These are phyloP conservation scores for Arthrocladium fulminans DNA, from an alignment of 2,329 filamentous ascomycete species.

Conservation along the genomic window DNA sequence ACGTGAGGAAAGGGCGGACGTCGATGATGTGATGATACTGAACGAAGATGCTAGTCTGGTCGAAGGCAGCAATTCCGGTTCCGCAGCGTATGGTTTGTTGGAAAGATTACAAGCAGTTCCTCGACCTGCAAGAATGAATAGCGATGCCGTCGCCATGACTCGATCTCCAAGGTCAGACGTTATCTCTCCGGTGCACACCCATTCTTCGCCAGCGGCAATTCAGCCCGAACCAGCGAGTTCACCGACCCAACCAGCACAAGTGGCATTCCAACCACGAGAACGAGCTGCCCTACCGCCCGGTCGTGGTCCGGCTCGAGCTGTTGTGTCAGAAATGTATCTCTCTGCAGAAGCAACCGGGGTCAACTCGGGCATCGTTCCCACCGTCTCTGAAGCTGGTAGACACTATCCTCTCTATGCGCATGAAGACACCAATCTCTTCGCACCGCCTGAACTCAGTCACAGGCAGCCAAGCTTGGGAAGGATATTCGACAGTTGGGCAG, in stretches of 20 bases:
- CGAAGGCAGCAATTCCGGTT: constrained; percentile 29
- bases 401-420: constrained; percentile 19
- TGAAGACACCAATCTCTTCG: constrained; percentile 18
- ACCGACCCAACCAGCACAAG: background rate
- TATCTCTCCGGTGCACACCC: constrained; percentile 10
- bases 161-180: constrained; percentile 1
- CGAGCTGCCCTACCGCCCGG: background rate
- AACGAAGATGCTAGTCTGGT: constrained; percentile 32
- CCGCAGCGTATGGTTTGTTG: constrained; percentile 31
- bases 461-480: background rate
- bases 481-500: background rate
- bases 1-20: constrained; percentile 29
- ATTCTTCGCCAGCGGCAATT: constrained; percentile 9
- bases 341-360: constrained; percentile 18
- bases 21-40: constrained; percentile 31
- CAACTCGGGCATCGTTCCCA: constrained; percentile 14
- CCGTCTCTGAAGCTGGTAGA: constrained; percentile 17
- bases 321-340: constrained; percentile 22
- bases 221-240: background rate
- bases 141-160: constrained; percentile 1
- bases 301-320: constrained; percentile 13
- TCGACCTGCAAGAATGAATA: constrained; percentile 8
- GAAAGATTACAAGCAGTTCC: constrained; percentile 25
- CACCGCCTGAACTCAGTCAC: background rate
- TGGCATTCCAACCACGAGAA: too few species aligned